Percentiles rank a stretch among this genome's conserved stretches.
Conservation (phyloP, 1,139 yeast species). For the Geotrichum siamense region DNA sequence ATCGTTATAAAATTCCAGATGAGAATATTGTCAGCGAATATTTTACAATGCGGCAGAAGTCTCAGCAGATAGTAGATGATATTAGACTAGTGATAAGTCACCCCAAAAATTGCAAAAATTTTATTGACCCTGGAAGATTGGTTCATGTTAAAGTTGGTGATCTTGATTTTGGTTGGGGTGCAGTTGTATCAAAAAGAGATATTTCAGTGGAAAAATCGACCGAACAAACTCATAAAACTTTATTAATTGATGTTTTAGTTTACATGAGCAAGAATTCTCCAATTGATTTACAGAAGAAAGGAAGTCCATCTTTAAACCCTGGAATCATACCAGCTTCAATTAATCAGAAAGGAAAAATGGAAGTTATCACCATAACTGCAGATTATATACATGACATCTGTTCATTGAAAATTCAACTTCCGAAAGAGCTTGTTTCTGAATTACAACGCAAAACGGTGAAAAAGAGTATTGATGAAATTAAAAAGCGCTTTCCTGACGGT, state of each 20-base stretch:
- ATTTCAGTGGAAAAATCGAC: slow-evolving; percentile 28
- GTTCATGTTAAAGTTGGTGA: slow-evolving; percentile 52
- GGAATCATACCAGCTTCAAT: slow-evolving; percentile 78
- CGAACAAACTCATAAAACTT: slow-evolving; percentile 75
- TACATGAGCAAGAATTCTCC: slow-evolving; percentile 63
- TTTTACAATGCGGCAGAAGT: slow-evolving; percentile 69
- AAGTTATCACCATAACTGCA: slow-evolving; percentile 76
- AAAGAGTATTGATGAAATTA: slow-evolving; percentile 72
- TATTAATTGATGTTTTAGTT: slow-evolving; percentile 69
- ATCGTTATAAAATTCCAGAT: slow-evolving; percentile 56
- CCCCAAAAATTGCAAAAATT: slow-evolving; percentile 79
- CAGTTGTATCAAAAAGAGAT: background rate
- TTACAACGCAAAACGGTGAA: slow-evolving; percentile 67
- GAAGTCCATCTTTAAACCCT: slow-evolving; percentile 66
- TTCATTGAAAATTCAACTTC: slow-evolving; percentile 72
- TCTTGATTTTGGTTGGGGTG: slow-evolving; percentile 80
- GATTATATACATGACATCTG: slow-evolving; percentile 69
- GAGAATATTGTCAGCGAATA: slow-evolving; percentile 70
- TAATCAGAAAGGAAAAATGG: slow-evolving; percentile 46
- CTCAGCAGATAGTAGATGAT: slow-evolving; percentile 66
- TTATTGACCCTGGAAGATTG: slow-evolving; percentile 83
- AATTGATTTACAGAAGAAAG: slow-evolving; percentile 36
- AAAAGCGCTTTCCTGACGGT: slow-evolving; percentile 81
- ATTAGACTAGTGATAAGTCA: slow-evolving; percentile 80
- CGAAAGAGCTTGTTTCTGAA: slow-evolving; percentile 66